These are phyloP conservation scores for Aquanectria penicillioides DNA, from an alignment of 2,329 filamentous ascomycete species.

Conservation along the genomic window DNA sequence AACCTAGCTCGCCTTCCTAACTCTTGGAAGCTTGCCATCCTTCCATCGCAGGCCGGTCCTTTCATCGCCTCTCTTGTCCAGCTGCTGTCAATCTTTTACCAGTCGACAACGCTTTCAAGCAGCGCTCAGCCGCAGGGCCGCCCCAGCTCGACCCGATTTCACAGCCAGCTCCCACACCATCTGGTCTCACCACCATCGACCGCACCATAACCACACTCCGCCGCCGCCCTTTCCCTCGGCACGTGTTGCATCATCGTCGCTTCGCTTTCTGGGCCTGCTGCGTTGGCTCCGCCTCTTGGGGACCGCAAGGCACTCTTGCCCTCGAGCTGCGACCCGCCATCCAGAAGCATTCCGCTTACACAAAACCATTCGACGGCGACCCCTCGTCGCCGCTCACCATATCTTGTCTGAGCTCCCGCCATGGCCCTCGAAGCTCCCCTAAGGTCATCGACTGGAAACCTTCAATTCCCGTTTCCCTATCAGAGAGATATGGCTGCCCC, in stretches of 20 bases:
- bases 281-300: conserved; percentile 21
- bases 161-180: conserved; percentile 7
- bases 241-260: not conserved
- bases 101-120: not conserved
- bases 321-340: conserved; percentile 25
- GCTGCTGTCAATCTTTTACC: not conserved
- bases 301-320: conserved; percentile 39
- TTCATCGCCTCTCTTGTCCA: conserved; percentile 27
- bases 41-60: conserved; percentile 25
- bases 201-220: not conserved
- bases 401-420: conserved; percentile 27
- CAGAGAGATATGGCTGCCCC: conserved; percentile 65
- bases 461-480: conserved; percentile 52
- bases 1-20: conserved; percentile 32
- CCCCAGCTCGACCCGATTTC: conserved; percentile 2
- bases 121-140: too few relatives aligned
- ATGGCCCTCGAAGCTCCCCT: conserved; percentile 63
- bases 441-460: conserved; percentile 67
- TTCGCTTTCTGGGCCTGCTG: not conserved
- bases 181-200: not conserved
- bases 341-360: conserved; percentile 21
- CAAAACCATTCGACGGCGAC: conserved; percentile 24
- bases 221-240: not conserved
- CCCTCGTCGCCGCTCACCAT: conserved; percentile 25
- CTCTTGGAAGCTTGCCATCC: conserved; percentile 35